phyloP scores from a whole-genome alignment of 1,139 yeast genomes.

The Suhomyces bokatorum region DNA sequence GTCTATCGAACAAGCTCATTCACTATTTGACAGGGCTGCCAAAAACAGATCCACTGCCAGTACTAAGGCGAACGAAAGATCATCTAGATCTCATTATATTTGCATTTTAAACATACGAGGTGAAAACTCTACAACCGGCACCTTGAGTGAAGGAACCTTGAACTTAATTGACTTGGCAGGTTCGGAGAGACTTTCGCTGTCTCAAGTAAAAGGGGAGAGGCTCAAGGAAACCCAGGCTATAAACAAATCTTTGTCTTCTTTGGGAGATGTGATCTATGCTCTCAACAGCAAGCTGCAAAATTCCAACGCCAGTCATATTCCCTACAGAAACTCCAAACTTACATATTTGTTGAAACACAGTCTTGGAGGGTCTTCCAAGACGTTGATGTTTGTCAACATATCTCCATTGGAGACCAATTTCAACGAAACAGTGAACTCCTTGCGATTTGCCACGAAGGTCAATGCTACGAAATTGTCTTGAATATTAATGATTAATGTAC shows the following conservation, averaged over 20 bases:
- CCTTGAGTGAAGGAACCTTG: constrained; percentile 57
- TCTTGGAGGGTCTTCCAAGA: constrained; percentile 81
- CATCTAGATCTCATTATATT: constrained; percentile 70
- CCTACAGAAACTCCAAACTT: constrained; percentile 59
- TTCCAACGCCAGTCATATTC: constrained; percentile 49
- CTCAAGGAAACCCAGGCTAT: constrained; percentile 87
- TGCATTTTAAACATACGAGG: constrained; percentile 68
- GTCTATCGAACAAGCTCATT: constrained; percentile 51
- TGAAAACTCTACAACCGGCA: constrained; percentile 49
- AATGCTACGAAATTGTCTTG: constrained; percentile 47
- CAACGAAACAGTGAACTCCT: constrained; percentile 77
- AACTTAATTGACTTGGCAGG: constrained; percentile 87
- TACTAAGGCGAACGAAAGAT: constrained; percentile 77
- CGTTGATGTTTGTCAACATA: constrained; percentile 89
- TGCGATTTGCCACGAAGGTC: constrained; percentile 87
- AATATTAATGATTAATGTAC: constrained; percentile 5
- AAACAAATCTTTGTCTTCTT: constrained; percentile 81
- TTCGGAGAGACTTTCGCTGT: constrained; percentile 76
- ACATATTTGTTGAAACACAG: constrained; percentile 86
- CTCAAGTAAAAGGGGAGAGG: constrained; percentile 79
- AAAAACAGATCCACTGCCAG: constrained; percentile 76
- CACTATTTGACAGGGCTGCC: constrained; percentile 54
- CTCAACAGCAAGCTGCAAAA: constrained; percentile 52
- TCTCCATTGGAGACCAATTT: constrained; percentile 67
- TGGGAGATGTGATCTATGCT: constrained; percentile 88